Conservation (phyloP, 345 rosid genomes). For the Cardamine resedifolia region DNA sequence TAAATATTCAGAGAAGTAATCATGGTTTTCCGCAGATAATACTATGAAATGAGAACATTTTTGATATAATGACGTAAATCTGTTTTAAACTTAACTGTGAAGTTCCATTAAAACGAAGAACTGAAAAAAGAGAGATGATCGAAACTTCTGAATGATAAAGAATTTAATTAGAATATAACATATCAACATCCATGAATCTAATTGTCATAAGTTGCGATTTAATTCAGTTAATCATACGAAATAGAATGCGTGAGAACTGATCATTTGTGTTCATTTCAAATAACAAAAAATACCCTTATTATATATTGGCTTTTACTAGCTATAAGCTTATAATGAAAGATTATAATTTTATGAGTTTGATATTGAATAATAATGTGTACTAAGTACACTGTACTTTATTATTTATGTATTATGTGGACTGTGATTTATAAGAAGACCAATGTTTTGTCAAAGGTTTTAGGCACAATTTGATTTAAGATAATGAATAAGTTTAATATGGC, state of each 20-base stretch:
- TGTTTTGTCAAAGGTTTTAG: conserved; percentile 31
- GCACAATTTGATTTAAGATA: conserved; percentile 15
- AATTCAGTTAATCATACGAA: neutral
- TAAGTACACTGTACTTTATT: neutral
- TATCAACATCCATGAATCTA: neutral
- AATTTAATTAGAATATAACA: neutral
- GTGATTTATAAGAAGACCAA: conserved; percentile 14
- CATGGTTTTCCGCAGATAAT: neutral
- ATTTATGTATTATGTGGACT: neutral
- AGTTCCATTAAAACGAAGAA: neutral
- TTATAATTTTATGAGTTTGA: neutral
- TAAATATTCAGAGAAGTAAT: conserved; percentile 17
- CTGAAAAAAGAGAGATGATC: neutral
- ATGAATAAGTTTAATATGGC: too few species aligned
- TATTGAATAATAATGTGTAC: conserved; percentile 2
- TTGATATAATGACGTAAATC: neutral
- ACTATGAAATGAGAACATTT: neutral
- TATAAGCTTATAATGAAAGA: neutral
- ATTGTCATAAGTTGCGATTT: neutral
- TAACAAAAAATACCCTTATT: neutral
- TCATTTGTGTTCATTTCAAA: neutral
- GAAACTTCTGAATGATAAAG: neutral
- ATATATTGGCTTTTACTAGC: neutral
- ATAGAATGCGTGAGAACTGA: neutral
- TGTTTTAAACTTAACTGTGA: neutral